Evolutionary conservation across 768 basidiomycete genomes (phyloP).

Genomic region (Kwoniella botswanensis): DNA sequence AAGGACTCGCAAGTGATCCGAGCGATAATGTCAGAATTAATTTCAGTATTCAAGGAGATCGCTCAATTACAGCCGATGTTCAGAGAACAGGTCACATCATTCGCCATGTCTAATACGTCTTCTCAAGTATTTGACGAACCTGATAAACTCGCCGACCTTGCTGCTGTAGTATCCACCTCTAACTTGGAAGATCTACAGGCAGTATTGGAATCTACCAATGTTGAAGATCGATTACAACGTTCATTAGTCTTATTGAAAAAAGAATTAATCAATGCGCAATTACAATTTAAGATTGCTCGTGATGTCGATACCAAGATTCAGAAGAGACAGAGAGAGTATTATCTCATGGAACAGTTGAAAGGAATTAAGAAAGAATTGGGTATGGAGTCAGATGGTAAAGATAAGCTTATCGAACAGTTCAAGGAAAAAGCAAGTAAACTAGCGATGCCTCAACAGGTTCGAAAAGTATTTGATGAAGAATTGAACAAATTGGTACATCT

Average conservation of each 20-base stretch:
- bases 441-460: slow-evolving; percentile 86
- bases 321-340: slow-evolving; percentile 91
- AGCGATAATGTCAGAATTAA: slow-evolving; percentile 94
- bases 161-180: slow-evolving; percentile 92
- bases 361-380: slow-evolving; percentile 96
- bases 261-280: slow-evolving; percentile 93
- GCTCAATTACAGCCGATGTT: slow-evolving; percentile 95
- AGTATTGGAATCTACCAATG: slow-evolving; percentile 81
- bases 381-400: slow-evolving; percentile 93
- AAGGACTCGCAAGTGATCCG: slow-evolving; percentile 88
- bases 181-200: slow-evolving; percentile 90
- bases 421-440: slow-evolving; percentile 77
- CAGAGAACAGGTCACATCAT: slow-evolving; percentile 94
- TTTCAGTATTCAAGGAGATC: slow-evolving; percentile 97
- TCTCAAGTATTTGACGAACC: slow-evolving; percentile 96
- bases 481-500: slow-evolving; percentile 84
- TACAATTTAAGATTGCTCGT: slow-evolving; percentile 87
- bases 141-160: slow-evolving; percentile 95
- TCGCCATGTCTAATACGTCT: slow-evolving; percentile 88
- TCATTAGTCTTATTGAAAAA: slow-evolving; percentile 93
- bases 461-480: slow-evolving; percentile 96
- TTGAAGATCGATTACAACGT: slow-evolving; percentile 88
- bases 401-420: slow-evolving; percentile 90
- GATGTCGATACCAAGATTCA: slow-evolving; percentile 96
- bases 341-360: slow-evolving; percentile 94